Base-by-base conservation (phyloP, 345 rosid genomes). In the Syzygium aromaticum region DNA sequence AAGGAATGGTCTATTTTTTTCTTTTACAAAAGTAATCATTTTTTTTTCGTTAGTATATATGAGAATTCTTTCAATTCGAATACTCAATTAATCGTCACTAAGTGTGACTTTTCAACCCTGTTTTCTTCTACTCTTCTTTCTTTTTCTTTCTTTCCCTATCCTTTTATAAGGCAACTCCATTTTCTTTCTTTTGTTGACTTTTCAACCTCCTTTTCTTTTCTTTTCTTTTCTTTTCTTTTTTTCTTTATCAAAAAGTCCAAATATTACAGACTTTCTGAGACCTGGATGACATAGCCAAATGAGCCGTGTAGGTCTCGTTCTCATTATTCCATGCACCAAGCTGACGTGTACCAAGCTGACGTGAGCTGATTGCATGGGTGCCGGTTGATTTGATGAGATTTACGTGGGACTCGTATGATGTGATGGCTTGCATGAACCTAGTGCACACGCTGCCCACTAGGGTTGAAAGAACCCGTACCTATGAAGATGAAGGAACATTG, bases 381-480 rank as follows among this genome's bases (percentile, higher is more conserved):
- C 4, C 3, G 80, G 2, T 40, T 73, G 80, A 73, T 73, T 19
- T 19, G 80, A 22, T 73, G 49, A 19, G 49, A 73, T 27, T 73
- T 3, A 33, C 0, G 14, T 19, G 0, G 2, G 14, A 38, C 11
- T 73, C 49, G 11, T 73, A 19, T 38, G 27, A 27, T 21, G 1
- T 10, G 49, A 38, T 5, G 27, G 82, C 2, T 73, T 7, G 3
- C 27, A 11, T 1, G 82, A 19, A 1, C 14, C 27, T 73, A 38
- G 82, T 19, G 27, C 27, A 1, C 82, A 22, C 0, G 27, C 6
- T 19, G 23, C 14, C 14, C 11, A 38, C 49, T 73, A 7, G 27
- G 82, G 14, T 73, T 73, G 0, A 73, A 73, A 38, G 82, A 33
- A 21, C 27, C 7, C 46, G 7, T 43, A 7, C 46, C 46, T 43